Percentiles rank a stretch among this genome's conserved stretches.
phyloP scores from a whole-genome alignment of 2,329 filamentous ascomycete genomes.

The Graphium sp. region DNA sequence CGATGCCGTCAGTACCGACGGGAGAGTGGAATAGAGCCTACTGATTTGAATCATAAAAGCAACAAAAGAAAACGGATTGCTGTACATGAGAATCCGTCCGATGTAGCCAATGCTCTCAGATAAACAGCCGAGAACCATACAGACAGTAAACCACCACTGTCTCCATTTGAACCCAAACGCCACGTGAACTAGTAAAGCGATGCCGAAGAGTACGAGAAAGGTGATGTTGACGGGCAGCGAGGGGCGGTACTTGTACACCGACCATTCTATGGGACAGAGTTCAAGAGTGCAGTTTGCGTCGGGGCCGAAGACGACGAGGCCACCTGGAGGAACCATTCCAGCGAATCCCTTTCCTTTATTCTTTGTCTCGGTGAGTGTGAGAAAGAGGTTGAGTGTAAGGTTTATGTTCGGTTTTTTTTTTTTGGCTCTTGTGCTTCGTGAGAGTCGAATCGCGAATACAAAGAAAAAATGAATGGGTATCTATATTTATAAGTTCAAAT shows the following conservation, averaged over 20 bases:
- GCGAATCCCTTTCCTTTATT: too few relatives aligned
- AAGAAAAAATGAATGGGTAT: too few relatives aligned
- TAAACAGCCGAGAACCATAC: slow-evolving; percentile 37
- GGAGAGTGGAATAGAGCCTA: slow-evolving; percentile 11
- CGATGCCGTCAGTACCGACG: too few relatives aligned
- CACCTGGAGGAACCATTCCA: too few relatives aligned
- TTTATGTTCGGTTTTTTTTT: slow-evolving; percentile 6
- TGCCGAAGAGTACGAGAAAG: slow-evolving; percentile 31
- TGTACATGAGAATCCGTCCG: slow-evolving; percentile 37
- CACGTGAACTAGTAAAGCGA: slow-evolving; percentile 25
- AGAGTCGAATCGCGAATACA: too few relatives aligned
- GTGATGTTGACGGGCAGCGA: slow-evolving; percentile 32
- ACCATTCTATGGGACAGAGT: slow-evolving; percentile 21
- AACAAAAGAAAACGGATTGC: slow-evolving; percentile 38
- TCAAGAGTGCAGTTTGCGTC: slow-evolving; percentile 21
- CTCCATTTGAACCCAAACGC: slow-evolving; percentile 27
- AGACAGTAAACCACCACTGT: slow-evolving; percentile 27
- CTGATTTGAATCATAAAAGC: slow-evolving; percentile 52
- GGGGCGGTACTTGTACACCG: slow-evolving; percentile 35
- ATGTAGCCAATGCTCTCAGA: slow-evolving; percentile 45
- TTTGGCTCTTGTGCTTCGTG: too few relatives aligned
- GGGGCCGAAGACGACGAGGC: slow-evolving; percentile 6
- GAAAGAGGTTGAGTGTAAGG: slow-evolving; percentile 3
- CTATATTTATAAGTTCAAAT: too few relatives aligned
- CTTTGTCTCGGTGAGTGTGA: slow-evolving; percentile 2